A percentile compares a stretch with the other conserved stretches of the same genome.
Conservation (phyloP, 2,329 filamentous ascomycete genomes). For the Fusarium sp. region DNA sequence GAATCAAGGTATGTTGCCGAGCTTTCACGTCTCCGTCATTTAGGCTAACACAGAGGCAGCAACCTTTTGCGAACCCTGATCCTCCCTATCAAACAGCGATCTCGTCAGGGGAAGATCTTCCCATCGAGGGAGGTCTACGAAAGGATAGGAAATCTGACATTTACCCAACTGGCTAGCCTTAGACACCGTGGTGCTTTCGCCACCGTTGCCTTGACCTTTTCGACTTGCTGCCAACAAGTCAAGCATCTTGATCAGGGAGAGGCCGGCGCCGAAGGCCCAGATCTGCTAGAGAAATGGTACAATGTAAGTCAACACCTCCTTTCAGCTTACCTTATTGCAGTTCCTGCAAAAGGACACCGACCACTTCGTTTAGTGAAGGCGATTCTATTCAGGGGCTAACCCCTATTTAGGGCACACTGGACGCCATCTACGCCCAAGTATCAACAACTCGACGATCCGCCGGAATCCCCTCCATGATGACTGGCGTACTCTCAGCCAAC, state of each 20-base stretch:
- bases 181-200: slow-evolving; percentile 94
- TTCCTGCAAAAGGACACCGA: neutral
- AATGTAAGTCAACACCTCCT: slow-evolving; percentile 55
- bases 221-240: slow-evolving; percentile 77
- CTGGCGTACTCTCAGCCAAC: slow-evolving; percentile 80
- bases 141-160: slow-evolving; percentile 78
- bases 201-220: slow-evolving; percentile 90
- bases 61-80: slow-evolving; percentile 76
- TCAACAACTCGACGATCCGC: slow-evolving; percentile 92
- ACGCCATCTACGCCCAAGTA: slow-evolving; percentile 78
- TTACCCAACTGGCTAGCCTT: slow-evolving; percentile 83
- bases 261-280: slow-evolving; percentile 46
- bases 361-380: neutral
- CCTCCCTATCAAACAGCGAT: slow-evolving; percentile 62
- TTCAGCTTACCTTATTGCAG: neutral
- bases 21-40: slow-evolving; percentile 10
- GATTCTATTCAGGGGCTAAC: slow-evolving; percentile 16
- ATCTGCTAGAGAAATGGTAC: slow-evolving; percentile 77
- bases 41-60: slow-evolving; percentile 57
- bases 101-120: slow-evolving; percentile 57
- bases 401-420: slow-evolving; percentile 66
- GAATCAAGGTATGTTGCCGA: slow-evolving; percentile 78
- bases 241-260: slow-evolving; percentile 57
- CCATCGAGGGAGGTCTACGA: slow-evolving; percentile 68
- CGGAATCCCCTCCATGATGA: slow-evolving; percentile 88